phyloP scores from a whole-genome alignment of 2,329 filamentous ascomycete genomes.

The Fusarium graminum region DNA sequence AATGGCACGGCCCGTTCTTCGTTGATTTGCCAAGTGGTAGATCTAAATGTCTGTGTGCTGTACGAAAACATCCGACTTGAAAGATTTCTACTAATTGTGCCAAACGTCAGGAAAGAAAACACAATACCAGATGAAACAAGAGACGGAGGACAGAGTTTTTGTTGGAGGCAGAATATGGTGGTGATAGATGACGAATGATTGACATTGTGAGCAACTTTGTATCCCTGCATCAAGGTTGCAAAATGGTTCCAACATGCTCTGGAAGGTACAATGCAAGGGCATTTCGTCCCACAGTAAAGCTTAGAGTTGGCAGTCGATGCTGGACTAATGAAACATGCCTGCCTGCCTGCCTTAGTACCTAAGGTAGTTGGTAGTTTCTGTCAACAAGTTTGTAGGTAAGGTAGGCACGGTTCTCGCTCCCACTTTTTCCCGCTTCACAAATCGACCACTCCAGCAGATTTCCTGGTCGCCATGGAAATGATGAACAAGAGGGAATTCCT shows the following conservation, averaged over 20 bases:
- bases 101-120: slow-evolving; percentile 9
- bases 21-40: slow-evolving; percentile 32
- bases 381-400: not conserved
- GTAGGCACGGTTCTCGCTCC: not conserved
- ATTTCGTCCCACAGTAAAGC: not conserved
- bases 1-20: slow-evolving; percentile 46
- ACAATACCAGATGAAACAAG: not conserved
- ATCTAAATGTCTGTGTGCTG: slow-evolving; percentile 18
- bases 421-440: not conserved
- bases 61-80: slow-evolving; percentile 25
- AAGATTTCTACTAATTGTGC: slow-evolving; percentile 23
- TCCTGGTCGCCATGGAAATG: not conserved
- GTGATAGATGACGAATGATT: not conserved
- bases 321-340: slow-evolving; percentile 42
- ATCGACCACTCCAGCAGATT: not conserved
- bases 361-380: slow-evolving; percentile 4
- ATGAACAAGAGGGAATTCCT: not conserved
- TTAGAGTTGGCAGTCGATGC: slow-evolving; percentile 7
- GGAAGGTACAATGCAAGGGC: slow-evolving; percentile 17
- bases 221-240: not conserved
- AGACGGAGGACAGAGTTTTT: not conserved
- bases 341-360: not conserved
- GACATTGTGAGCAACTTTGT: not conserved
- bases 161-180: not conserved
- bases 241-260: slow-evolving; percentile 1